Evolutionary conservation across 768 basidiomycete genomes (phyloP).

Genomic region (Fomitopsis pulvina): DNA sequence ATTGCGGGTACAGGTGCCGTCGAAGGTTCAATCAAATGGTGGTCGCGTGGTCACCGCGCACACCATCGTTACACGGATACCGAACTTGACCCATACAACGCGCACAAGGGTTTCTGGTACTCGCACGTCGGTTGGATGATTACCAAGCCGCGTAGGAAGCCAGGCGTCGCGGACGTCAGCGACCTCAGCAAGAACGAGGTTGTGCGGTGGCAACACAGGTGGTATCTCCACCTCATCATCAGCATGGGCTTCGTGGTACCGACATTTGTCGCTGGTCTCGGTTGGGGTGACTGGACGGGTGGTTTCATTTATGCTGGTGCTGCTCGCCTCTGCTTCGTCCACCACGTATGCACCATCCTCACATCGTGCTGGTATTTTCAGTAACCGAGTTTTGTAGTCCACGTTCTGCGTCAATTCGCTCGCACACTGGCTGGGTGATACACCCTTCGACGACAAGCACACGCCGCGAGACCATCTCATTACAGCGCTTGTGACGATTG

Average conservation of each 20-base stretch:
- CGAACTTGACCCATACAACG: slow-evolving; percentile 50
- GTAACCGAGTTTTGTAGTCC: slow-evolving; percentile 23
- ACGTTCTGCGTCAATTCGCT: slow-evolving; percentile 56
- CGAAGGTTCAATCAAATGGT: slow-evolving; percentile 52
- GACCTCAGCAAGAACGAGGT: slow-evolving; percentile 41
- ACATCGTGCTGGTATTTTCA: background rate
- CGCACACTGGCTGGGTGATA: slow-evolving; percentile 51
- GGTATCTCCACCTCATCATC: slow-evolving; percentile 37
- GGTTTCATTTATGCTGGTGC: slow-evolving; percentile 47
- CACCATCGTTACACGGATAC: slow-evolving; percentile 51
- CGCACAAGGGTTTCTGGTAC: slow-evolving; percentile 44
- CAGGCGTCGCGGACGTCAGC: slow-evolving; percentile 43
- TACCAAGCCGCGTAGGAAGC: slow-evolving; percentile 39
- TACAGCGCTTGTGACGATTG: slow-evolving; percentile 47
- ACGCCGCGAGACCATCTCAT: slow-evolving; percentile 43
- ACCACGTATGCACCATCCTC: slow-evolving; percentile 34
- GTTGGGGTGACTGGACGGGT: slow-evolving; percentile 49
- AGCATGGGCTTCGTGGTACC: slow-evolving; percentile 41
- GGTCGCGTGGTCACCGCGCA: slow-evolving; percentile 48
- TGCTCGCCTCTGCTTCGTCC: slow-evolving; percentile 40
- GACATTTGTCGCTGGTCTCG: slow-evolving; percentile 38
- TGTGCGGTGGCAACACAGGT: slow-evolving; percentile 46
- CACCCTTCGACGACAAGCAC: slow-evolving; percentile 51
- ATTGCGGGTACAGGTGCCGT: slow-evolving; percentile 43
- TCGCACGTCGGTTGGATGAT: slow-evolving; percentile 50